A percentile compares a stretch with the other conserved stretches of the same genome.
Conservation (phyloP, 768 basidiomycete genomes). For the Rhodotorula paludigena region DNA sequence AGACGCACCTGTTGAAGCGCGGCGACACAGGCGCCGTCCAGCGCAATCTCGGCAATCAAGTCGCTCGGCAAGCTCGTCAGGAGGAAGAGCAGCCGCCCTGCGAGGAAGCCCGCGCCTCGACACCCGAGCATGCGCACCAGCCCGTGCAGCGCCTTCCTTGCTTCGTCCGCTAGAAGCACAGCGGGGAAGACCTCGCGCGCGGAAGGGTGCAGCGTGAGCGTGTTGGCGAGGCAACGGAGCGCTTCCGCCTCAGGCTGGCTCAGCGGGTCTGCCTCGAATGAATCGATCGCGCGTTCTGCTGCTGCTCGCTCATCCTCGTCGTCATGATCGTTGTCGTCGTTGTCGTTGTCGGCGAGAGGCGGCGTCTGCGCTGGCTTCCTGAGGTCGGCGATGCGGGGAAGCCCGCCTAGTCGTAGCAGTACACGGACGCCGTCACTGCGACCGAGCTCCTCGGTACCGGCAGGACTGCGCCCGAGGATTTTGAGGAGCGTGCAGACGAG, state of each 20-base stretch:
- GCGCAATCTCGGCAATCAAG: conserved; percentile 20
- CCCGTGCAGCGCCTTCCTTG: not conserved
- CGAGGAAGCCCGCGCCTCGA: conserved; percentile 36
- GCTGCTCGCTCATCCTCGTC: not conserved
- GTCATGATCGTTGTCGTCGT: conserved; percentile 13
- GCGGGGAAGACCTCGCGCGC: conserved; percentile 30
- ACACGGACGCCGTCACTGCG: conserved; percentile 9
- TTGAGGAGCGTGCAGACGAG: conserved; percentile 23
- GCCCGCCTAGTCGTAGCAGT: conserved; percentile 19
- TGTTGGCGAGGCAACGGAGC: conserved; percentile 38
- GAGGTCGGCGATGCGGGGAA: conserved; percentile 11
- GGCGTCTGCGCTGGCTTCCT: not conserved
- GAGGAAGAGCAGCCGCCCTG: conserved; percentile 40
- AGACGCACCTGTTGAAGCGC: conserved; percentile 26
- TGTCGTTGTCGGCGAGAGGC: not conserved
- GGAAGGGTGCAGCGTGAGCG: conserved; percentile 34
- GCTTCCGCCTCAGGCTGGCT: conserved; percentile 14
- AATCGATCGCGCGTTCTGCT: not conserved
- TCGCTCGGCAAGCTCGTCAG: conserved; percentile 35
- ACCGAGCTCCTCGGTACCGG: conserved; percentile 31
- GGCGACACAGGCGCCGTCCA: conserved; percentile 17
- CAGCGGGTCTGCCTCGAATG: conserved; percentile 16
- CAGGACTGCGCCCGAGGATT: conserved; percentile 28
- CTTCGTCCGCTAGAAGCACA: conserved; percentile 18
- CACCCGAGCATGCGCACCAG: conserved; percentile 18